These are phyloP conservation scores for Rhodotorula sp. DNA, from an alignment of 1,284 basidiomycete species.

Conservation along the genomic window DNA sequence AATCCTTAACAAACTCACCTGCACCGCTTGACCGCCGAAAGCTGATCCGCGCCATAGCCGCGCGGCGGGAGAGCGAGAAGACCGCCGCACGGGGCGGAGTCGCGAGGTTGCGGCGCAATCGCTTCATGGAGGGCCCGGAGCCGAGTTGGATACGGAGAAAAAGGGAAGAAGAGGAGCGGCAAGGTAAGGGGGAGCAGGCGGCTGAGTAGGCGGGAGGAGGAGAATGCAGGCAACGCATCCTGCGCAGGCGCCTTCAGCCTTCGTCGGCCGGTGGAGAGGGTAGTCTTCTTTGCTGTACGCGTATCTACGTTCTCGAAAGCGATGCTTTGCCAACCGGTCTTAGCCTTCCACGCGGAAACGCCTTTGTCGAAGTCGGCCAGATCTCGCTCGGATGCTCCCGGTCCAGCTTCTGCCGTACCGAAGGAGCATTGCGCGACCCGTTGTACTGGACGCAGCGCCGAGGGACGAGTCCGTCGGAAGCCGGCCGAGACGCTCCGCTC, in stretches of 20 bases:
- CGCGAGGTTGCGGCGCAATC: background rate
- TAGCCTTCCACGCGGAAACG: too few species aligned
- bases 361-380: too few species aligned
- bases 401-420: too few species aligned
- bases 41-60: slow-evolving; percentile 12
- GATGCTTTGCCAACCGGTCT: too few species aligned
- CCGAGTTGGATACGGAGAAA: slow-evolving; percentile 32
- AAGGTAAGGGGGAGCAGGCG: background rate
- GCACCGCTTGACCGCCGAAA: slow-evolving; percentile 9
- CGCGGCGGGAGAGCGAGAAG: background rate
- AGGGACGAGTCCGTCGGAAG: background rate
- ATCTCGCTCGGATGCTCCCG: too few species aligned
- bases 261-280: too few species aligned
- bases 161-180: background rate
- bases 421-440: too few species aligned
- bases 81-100: background rate
- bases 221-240: too few species aligned
- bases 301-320: too few species aligned
- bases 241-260: too few species aligned
- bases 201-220: background rate
- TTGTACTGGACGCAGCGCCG: too few species aligned
- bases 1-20: accelerated
- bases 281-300: too few species aligned
- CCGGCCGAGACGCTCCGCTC: background rate
- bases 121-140: slow-evolving; percentile 38